Percentiles rank a stretch among this genome's conserved stretches.
phyloP scores from a whole-genome alignment of 2,329 filamentous ascomycete genomes.

The Talaromyces pinophilus region DNA sequence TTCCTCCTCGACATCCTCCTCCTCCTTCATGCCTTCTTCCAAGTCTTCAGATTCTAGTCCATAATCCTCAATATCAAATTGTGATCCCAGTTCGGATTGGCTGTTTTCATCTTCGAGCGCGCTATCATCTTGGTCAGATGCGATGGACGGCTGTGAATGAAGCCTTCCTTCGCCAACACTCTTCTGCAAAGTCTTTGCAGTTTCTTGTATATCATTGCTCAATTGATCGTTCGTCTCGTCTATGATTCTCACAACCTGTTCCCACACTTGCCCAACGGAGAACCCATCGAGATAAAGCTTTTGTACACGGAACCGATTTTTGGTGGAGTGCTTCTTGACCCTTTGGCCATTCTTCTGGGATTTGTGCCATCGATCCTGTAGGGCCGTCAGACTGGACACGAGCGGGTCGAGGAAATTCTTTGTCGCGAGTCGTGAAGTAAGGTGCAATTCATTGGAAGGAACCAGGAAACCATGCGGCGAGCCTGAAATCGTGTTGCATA shows the following conservation, averaged over 20 bases:
- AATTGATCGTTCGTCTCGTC: constrained; percentile 61
- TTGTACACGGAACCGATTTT: constrained; percentile 69
- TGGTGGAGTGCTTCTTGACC: constrained; percentile 48
- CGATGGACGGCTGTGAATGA: background rate
- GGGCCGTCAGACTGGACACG: constrained; percentile 70
- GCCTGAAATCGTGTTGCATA: constrained; percentile 48
- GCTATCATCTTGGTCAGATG: constrained; percentile 7
- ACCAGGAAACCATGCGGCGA: constrained; percentile 76
- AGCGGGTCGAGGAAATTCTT: constrained; percentile 79
- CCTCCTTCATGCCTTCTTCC: constrained; percentile 30
- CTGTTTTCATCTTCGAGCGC: background rate
- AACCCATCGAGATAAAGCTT: constrained; percentile 87
- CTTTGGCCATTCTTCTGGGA: constrained; percentile 52
- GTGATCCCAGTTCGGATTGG: constrained; percentile 1
- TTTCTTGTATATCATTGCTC: constrained; percentile 49
- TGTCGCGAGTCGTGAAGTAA: constrained; percentile 70
- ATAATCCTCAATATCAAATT: background rate
- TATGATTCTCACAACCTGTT: constrained; percentile 85
- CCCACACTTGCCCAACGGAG: constrained; percentile 85
- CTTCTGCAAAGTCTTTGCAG: constrained; percentile 21
- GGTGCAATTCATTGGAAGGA: constrained; percentile 66
- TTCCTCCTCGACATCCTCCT: constrained; percentile 42
- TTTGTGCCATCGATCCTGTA: constrained; percentile 68
- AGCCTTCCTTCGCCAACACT: background rate
- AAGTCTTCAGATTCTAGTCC: background rate